A percentile compares a stretch with the other conserved stretches of the same genome.
Conservation (phyloP, 2,329 filamentous ascomycete genomes). For the Penicillium sp. region DNA sequence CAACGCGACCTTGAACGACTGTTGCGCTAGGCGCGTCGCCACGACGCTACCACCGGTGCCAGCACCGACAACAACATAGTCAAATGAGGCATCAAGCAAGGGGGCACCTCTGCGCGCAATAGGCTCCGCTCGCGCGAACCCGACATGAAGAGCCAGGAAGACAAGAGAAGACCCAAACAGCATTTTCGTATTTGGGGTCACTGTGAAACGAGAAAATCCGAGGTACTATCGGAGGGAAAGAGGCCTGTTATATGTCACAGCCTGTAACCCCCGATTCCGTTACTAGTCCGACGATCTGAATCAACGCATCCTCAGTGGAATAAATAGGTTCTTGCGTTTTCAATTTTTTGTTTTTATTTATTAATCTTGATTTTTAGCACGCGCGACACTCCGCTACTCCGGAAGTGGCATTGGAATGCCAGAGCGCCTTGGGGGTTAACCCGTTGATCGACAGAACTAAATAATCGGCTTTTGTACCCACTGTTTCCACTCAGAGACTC, state of each 20-base stretch:
- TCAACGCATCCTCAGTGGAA: not conserved
- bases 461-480: not conserved
- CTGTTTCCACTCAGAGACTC: not conserved
- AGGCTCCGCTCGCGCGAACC: not conserved
- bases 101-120: not conserved
- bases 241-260: not conserved
- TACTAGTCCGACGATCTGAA: not conserved
- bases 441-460: not conserved
- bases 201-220: not conserved
- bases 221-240: not conserved
- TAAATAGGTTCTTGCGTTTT: not conserved
- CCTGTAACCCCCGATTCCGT: not conserved
- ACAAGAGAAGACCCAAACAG: not conserved
- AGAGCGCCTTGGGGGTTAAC: not conserved
- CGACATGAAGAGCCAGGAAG: slow-evolving; percentile 10
- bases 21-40: slow-evolving; percentile 27
- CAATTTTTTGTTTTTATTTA: not conserved
- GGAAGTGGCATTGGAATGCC: not conserved
- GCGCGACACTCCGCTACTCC: not conserved
- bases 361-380: not conserved
- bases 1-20: slow-evolving; percentile 25
- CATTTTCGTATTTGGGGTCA: slow-evolving; percentile 1
- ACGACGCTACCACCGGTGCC: slow-evolving; percentile 27
- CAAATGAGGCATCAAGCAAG: slow-evolving; percentile 15
- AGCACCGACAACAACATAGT: slow-evolving; percentile 30